These are phyloP conservation scores for Fusarium brevicatenulatum DNA, from an alignment of 2,329 filamentous ascomycete genomes.

Conservation along the genomic window DNA sequence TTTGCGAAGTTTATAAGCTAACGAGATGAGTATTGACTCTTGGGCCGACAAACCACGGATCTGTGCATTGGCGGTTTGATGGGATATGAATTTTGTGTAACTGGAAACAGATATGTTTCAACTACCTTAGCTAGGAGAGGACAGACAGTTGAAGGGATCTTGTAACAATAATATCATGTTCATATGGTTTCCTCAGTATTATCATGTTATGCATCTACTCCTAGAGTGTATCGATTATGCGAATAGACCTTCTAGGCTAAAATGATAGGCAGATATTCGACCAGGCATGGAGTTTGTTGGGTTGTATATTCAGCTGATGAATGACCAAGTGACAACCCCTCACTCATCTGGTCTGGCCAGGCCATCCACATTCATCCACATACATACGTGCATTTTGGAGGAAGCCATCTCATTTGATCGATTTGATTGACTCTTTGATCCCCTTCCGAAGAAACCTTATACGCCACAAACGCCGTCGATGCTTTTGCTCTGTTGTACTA, in stretches of 20 bases:
- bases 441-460: constrained; percentile 7
- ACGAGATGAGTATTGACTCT: background rate
- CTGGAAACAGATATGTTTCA: background rate
- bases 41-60: background rate
- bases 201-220: background rate
- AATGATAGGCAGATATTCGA: background rate
- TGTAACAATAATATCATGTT: background rate
- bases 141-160: background rate
- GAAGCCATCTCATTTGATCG: background rate
- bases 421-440: background rate
- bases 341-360: constrained; percentile 10
- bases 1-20: background rate
- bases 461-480: constrained; percentile 17
- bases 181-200: background rate
- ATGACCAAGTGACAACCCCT: constrained; percentile 8
- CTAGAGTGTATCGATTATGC: background rate
- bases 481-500: background rate
- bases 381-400: background rate
- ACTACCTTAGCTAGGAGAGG: background rate
- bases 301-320: background rate
- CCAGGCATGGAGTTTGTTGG: background rate
- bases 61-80: background rate
- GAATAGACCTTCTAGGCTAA: background rate
- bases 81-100: background rate
- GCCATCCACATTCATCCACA: constrained; percentile 1